phyloP scores from a whole-genome alignment of 768 basidiomycete genomes.

The Exsudoporus frostii region DNA sequence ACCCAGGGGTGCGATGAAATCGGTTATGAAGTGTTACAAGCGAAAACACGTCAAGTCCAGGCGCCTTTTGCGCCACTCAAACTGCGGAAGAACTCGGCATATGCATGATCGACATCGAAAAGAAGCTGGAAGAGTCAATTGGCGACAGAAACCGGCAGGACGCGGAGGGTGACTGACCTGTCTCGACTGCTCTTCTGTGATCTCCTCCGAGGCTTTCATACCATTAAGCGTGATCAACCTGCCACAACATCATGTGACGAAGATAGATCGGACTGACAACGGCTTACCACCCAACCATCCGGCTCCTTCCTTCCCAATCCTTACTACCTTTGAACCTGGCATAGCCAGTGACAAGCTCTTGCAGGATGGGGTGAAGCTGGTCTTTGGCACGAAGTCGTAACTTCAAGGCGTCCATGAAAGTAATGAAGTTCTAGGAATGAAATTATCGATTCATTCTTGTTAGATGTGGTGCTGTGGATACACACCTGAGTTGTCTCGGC shows the following conservation, averaged over 20 bases:
- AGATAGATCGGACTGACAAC: neutral
- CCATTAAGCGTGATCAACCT: conserved; percentile 96
- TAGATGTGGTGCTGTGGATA: neutral
- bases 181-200: conserved; percentile 91
- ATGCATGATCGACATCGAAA: conserved; percentile 97
- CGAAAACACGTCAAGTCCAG: conserved; percentile 14
- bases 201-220: conserved; percentile 96
- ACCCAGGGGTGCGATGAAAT: neutral
- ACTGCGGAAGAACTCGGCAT: conserved; percentile 88
- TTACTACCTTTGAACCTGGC: conserved; percentile 92
- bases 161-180: conserved; percentile 51
- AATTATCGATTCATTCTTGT: neutral
- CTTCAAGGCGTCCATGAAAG: conserved; percentile 97
- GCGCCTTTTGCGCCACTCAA: conserved; percentile 43
- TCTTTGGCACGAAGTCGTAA: conserved; percentile 94
- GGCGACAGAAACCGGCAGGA: neutral
- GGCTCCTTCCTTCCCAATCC: conserved; percentile 93
- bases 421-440: conserved; percentile 82
- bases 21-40: neutral
- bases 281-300: conserved; percentile 85
- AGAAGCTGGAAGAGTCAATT: conserved; percentile 52
- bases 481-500: conserved; percentile 93
- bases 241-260: neutral
- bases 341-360: conserved; percentile 93
- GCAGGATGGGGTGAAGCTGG: conserved; percentile 89